Percentiles rank a stretch among this genome's conserved stretches.
These are phyloP conservation scores for Thielaviopsis punctulata DNA, from an alignment of 2,329 filamentous ascomycete genomes.

Conservation along the genomic window DNA sequence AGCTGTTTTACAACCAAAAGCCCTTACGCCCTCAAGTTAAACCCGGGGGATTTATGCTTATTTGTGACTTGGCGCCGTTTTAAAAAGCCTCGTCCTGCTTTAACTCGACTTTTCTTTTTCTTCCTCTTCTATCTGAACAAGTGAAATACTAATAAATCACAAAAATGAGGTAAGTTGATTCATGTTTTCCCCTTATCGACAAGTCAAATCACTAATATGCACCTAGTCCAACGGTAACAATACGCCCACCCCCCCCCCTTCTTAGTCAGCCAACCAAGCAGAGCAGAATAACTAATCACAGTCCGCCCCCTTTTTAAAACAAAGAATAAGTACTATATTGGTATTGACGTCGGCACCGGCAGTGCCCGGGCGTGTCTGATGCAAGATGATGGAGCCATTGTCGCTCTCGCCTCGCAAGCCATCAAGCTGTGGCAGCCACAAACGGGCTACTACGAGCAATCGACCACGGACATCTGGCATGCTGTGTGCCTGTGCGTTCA, in stretches of 20 bases:
- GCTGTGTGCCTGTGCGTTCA: slow-evolving; percentile 85
- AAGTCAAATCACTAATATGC: background rate
- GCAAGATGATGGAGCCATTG: slow-evolving; percentile 78
- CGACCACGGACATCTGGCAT: slow-evolving; percentile 88
- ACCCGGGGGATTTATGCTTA: no score
- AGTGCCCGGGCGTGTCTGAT: slow-evolving; percentile 94
- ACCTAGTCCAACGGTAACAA: background rate
- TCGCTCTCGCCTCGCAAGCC: slow-evolving; percentile 52
- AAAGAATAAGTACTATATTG: slow-evolving; percentile 53
- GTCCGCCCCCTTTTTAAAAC: no score
- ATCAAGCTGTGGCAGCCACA: slow-evolving; percentile 70
- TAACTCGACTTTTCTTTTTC: no score
- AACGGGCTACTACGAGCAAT: slow-evolving; percentile 81
- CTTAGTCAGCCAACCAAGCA: background rate
- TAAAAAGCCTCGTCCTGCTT: no score
- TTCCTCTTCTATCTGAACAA: no score
- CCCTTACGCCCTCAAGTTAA: no score
- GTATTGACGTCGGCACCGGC: slow-evolving; percentile 91
- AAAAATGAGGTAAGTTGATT: background rate
- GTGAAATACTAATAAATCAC: no score
- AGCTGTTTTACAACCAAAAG: no score
- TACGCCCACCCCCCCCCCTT: background rate
- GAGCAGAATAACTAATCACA: background rate
- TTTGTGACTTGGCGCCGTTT: no score
- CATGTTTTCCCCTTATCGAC: background rate